These are phyloP conservation scores for Lasiodiplodia citricola DNA, from an alignment of 2,329 filamentous ascomycete genomes.

Conservation along the genomic window DNA sequence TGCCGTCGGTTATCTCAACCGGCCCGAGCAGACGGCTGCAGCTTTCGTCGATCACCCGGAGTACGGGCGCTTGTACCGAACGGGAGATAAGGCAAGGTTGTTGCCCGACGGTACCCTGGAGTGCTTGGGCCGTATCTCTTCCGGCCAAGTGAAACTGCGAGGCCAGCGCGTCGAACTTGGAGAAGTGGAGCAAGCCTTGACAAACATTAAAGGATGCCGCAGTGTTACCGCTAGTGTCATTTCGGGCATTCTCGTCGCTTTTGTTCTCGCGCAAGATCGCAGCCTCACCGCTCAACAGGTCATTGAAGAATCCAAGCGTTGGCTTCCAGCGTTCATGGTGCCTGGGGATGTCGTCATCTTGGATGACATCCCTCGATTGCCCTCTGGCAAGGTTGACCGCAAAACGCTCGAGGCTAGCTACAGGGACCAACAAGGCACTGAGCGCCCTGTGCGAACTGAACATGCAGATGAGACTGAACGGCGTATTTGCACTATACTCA, in stretches of 20 bases:
- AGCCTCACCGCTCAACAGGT: constrained; percentile 53
- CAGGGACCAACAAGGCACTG: constrained; percentile 33
- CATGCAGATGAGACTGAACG: constrained; percentile 13
- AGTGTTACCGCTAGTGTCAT: constrained; percentile 71
- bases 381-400: constrained; percentile 84
- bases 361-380: constrained; percentile 70
- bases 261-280: constrained; percentile 64
- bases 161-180: constrained; percentile 84
- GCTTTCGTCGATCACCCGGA: constrained; percentile 70
- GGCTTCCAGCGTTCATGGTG: constrained; percentile 85
- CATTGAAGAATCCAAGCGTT: constrained; percentile 66
- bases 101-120: constrained; percentile 73
- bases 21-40: constrained; percentile 72
- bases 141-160: constrained; percentile 84
- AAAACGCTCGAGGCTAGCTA: constrained; percentile 66
- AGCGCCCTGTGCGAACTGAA: neutral
- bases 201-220: constrained; percentile 54
- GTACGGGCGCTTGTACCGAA: constrained; percentile 78
- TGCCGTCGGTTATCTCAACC: constrained; percentile 81
- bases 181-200: constrained; percentile 51
- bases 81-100: constrained; percentile 81
- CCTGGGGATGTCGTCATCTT: constrained; percentile 73
- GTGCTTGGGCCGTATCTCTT: constrained; percentile 78
- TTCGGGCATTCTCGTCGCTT: constrained; percentile 72
- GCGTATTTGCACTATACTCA: constrained; percentile 50